Evolutionary conservation across 1,284 basidiomycete genomes (phyloP), one percentile per base, ranked within the genome.

Genomic region (Earliella scabrosa): DNA sequence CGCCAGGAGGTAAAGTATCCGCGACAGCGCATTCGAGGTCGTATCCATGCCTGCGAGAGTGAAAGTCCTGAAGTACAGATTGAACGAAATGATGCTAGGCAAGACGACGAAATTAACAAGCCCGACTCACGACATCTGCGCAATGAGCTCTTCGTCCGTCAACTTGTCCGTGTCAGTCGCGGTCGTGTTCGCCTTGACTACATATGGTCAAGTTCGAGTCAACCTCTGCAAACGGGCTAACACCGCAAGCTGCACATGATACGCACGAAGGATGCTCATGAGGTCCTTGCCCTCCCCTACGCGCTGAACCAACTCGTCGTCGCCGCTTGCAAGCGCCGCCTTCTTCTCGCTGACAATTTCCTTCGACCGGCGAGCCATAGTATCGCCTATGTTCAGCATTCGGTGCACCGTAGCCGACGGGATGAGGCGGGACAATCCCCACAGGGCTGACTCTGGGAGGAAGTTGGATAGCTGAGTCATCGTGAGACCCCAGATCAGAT

Each of bases 281-380:
- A 71, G 63, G 45, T 71, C 69, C 35, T 64, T 68, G 16, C 75
- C 78, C 48, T 72, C 63, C 2, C 69, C 71, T 32, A 59, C 40
- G 36, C 67, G 65, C 21, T 66, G 61, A 16, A 50, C 38, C 10
- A 68, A 54, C 1, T 57, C 66, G 26, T 51, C 52, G 44, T 59
- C 70, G 16, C 68, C 56, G 73, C 70, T 44, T 53, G 47, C 29
- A 32, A 57, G 34, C 45, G 60, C 62, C 18, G 63, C 63, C 35
- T 63, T 75, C 68, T 78, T 83, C 32, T 65, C 66, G 26, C 73
- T 60, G 20, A 74, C 73, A 8, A 83, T 77, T 24, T 74, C 67
- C 2, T 64, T 51, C 1, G 79, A 73, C 0, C 74, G 74, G 2
- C 66, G 50, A 41, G 76, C 65, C 64, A 82, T 72, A 3, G 68